Base-by-base conservation (phyloP, 768 basidiomycete genomes). In the Mycena rebaudengoi region DNA sequence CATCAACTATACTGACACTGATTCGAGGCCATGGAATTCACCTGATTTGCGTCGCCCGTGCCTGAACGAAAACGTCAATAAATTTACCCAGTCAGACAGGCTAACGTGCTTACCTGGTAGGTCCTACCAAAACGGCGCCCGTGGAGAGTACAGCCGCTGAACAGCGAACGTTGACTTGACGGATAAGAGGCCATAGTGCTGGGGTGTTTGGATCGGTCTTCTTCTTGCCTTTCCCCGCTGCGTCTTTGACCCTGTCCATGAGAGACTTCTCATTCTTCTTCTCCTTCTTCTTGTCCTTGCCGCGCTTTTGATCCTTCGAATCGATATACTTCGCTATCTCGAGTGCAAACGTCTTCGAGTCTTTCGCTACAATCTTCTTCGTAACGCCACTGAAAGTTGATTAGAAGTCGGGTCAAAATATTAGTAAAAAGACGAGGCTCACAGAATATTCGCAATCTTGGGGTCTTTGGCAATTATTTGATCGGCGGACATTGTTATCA, bases 291-390 rank as follows among this genome's bases (percentile, higher is more conserved):
- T 79, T 79, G 65, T 71, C 69, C 55, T 77, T 81, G 64, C 84
- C 80, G 12, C 83, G 80, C 55, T 83, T 85, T 62, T 84, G 85
- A 60, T 90, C 86, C 69, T 88, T 88, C 1, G 86, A 88, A 68
- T 88, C 87, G 52, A 89, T 87, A 64, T 88, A 90, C 64, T 85
- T 86, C n/a, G 74, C 81, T 37, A 90, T 87, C 67, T 86, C 82
- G 67, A 81, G 77, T 0, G 79, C 78, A 60, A 90, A 89, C 1
- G 70, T 68, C 67, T 83, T 83, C 6, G 87, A 86, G 68, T 87
- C 79, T 25, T 74, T 78, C 11, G 85, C 80, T 10, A 70, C 67
- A 35, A 90, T 85, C 16, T 78, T 83, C 73, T 88, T 86, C 21
- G 80, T 86, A 0, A 80, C 78, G 18, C 88, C 88, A 25, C 48